Evolutionary conservation across 192 early-diverging fungal species (phyloP).

Genomic region (Backusella tarrabulga): DNA sequence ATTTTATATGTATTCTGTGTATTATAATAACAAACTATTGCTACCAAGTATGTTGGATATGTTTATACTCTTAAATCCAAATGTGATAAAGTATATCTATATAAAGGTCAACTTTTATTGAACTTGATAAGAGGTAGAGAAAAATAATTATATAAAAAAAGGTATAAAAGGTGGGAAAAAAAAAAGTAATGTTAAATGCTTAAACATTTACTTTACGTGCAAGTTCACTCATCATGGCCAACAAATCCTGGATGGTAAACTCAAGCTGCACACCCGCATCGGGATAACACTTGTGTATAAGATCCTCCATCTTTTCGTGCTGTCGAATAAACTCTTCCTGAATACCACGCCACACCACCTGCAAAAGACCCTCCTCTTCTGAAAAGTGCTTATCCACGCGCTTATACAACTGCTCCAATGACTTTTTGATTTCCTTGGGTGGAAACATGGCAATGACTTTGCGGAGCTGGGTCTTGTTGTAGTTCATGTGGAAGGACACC

Average conservation of each 20-base stretch:
- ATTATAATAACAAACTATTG: no score
- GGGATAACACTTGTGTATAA: constrained; percentile 86
- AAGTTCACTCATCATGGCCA: constrained; percentile 67
- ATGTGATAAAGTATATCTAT: no score
- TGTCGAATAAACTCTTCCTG: constrained; percentile 82
- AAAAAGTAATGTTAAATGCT: neutral
- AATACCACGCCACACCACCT: constrained; percentile 90
- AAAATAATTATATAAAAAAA: no score
- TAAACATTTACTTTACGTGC: constrained; percentile 30
- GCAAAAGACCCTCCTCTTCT: constrained; percentile 77
- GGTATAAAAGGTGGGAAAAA: neutral
- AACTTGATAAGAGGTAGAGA: neutral
- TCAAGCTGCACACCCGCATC: constrained; percentile 80
- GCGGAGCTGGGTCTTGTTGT: constrained; percentile 79
- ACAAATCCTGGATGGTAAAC: constrained; percentile 81
- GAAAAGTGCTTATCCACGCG: constrained; percentile 94
- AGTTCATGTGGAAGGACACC: constrained; percentile 77
- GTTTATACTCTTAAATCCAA: no score
- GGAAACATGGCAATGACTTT: constrained; percentile 86
- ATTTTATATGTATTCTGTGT: no score
- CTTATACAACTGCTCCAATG: constrained; percentile 80
- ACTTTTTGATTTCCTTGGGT: constrained; percentile 77
- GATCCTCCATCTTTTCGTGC: constrained; percentile 76
- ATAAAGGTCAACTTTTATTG: no score
- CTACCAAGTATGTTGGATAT: no score